Base-by-base conservation (phyloP, 306 rosid species). In the Crataegus laevigata region DNA sequence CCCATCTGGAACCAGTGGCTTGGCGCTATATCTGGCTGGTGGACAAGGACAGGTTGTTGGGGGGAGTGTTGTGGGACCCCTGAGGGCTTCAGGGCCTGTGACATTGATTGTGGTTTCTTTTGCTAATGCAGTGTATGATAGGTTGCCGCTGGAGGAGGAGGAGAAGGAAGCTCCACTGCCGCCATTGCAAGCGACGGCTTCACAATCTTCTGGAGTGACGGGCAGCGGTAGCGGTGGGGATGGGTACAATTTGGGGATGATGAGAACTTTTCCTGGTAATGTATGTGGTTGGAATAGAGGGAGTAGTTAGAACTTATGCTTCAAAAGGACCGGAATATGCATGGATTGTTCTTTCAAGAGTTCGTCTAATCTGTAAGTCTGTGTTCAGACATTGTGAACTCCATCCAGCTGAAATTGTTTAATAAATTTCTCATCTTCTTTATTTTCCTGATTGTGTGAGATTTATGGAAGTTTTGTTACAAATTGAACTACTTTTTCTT, bases 1-100 rank as follows among this genome's bases (percentile, higher is more conserved):
- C 21, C 80, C 82, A 0, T 78, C 84, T 0, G 84, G 75, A 21
- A 71, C 82, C 1, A 77, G 84, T 6, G 82, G 87, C 11, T 68
- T 84, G 68, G 57, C 84, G 4, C 60, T 84, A 32, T 80, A 73
- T 51, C 42, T 84, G 80, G 55, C 77, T 4, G 82, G 82, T 38
- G 78, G 82, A 34, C 80, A 80, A 55, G 84, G 87, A 25, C 87
- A 84, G 43, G 84, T 84, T 15, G 72, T 77, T 9, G 87, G 87
- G 18, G 87, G 87, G 72, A 80, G 43, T 34, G 87, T 84, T 11
- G 45, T 68, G 24, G 81, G 82, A 51, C 82, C 84, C 1, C 43
- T 84, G 78, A 69, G 54, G 11, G 87, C 87, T 19, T 80, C 82
- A 3, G 77, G 82, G 42, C 79, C 87, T 21, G 87, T 84, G 77